These are phyloP conservation scores for Heritiera littoralis DNA, from an alignment of 345 rosid species.

Conservation along the genomic window DNA sequence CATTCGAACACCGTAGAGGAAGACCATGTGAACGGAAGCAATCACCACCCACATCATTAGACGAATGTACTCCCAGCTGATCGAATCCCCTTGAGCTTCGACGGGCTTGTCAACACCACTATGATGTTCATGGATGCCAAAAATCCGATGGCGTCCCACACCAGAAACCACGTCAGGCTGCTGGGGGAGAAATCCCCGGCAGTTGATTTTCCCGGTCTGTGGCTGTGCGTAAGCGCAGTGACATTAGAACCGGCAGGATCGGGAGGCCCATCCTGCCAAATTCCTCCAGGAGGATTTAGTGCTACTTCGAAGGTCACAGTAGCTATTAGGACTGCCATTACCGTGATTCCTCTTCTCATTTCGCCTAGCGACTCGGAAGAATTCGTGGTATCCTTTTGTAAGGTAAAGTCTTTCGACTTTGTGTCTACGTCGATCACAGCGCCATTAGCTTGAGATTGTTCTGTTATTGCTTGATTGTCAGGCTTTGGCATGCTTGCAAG, in stretches of 20 bases:
- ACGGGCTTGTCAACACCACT: neutral
- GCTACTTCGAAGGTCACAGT: conserved; percentile 24
- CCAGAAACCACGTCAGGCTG: conserved; percentile 21
- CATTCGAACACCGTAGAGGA: conserved; percentile 20
- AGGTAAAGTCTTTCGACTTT: neutral
- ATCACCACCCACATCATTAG: conserved; percentile 20
- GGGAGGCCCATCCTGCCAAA: conserved; percentile 8
- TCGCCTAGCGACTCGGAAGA: neutral
- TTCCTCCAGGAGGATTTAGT: conserved; percentile 9
- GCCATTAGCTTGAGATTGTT: neutral
- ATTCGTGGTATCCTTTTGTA: neutral
- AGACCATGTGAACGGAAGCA: conserved; percentile 22
- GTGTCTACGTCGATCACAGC: neutral
- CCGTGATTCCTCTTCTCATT: conserved; percentile 10
- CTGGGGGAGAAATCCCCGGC: neutral
- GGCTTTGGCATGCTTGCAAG: conserved; percentile 12
- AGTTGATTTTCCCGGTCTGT: conserved; percentile 8
- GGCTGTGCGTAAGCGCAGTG: neutral
- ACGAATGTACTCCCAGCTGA: conserved; percentile 11
- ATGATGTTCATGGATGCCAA: conserved; percentile 21
- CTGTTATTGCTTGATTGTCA: neutral
- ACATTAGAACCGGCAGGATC: neutral
- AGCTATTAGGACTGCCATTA: conserved; percentile 18
- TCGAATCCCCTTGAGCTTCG: neutral
- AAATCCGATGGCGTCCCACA: conserved; percentile 20